These are phyloP conservation scores for Pythium dissotocum DNA, from an alignment of 352 stramenopile genomes.

Conservation along the genomic window DNA sequence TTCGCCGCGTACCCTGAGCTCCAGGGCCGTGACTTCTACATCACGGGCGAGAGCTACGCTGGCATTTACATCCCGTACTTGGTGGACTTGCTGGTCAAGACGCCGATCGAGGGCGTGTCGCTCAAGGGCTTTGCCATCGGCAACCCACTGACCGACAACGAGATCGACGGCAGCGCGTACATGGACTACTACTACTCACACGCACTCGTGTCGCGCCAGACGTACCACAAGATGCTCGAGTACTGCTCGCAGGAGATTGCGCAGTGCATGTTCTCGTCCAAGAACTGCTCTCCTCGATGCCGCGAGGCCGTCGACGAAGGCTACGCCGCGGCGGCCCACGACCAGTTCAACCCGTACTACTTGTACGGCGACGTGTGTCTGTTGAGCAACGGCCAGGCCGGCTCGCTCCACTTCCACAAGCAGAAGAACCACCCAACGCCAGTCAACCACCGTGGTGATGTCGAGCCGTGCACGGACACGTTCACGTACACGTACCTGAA, in stretches of 20 bases:
- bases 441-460: conserved; percentile 44
- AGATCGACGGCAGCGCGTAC: conserved; percentile 65
- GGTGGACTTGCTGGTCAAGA: conserved; percentile 59
- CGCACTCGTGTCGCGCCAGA: conserved; percentile 63
- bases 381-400: conserved; percentile 50
- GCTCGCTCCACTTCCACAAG: conserved; percentile 37
- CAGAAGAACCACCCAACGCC: conserved; percentile 34
- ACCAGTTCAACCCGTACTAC: conserved; percentile 65
- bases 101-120: conserved; percentile 45
- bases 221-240: conserved; percentile 57
- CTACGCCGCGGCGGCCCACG: conserved; percentile 39
- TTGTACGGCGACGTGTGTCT: conserved; percentile 75
- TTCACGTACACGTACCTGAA: conserved; percentile 59
- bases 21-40: conserved; percentile 69
- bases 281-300: conserved; percentile 50
- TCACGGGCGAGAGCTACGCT: conserved; percentile 88
- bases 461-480: conserved; percentile 55
- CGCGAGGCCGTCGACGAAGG: conserved; percentile 44
- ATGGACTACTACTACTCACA: conserved; percentile 83
- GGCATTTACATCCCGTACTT: conserved; percentile 88
- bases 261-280: conserved; percentile 60
- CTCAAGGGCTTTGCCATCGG: conserved; percentile 75
- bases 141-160: conserved; percentile 71
- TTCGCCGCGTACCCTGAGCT: conserved; percentile 77
- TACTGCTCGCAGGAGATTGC: conserved; percentile 52